Percentiles rank a stretch among this genome's conserved stretches.
phyloP scores from a whole-genome alignment of 441 rosid species.

The Erodium moschatum region DNA sequence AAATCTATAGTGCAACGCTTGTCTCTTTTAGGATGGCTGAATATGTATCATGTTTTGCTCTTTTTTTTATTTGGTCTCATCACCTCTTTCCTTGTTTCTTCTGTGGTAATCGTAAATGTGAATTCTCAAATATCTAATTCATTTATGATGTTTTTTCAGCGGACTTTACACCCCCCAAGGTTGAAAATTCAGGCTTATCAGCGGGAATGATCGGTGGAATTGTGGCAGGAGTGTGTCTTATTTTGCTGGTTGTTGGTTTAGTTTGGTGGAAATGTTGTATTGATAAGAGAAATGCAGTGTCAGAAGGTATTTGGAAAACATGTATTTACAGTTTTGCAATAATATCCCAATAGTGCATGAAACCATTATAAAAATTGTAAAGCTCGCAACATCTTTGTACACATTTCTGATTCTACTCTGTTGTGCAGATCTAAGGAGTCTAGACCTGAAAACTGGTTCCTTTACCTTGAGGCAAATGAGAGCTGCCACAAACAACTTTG shows the following conservation, averaged over 20 bases:
- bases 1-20: too few species aligned
- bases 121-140: not conserved
- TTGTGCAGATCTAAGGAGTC: slow-evolving; percentile 24
- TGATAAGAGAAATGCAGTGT: slow-evolving; percentile 29
- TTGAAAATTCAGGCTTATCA: slow-evolving; percentile 22
- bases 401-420: not conserved
- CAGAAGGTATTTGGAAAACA: slow-evolving; percentile 25
- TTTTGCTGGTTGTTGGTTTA: slow-evolving; percentile 28
- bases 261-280: slow-evolving; percentile 42
- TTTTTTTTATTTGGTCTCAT: too few species aligned
- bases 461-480: slow-evolving; percentile 34
- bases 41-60: too few species aligned
- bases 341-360: not conserved
- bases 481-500: slow-evolving; percentile 38
- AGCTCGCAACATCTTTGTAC: not conserved
- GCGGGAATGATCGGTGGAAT: slow-evolving; percentile 32
- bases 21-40: too few species aligned
- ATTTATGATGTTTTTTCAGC: slow-evolving; percentile 15
- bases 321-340: too few species aligned
- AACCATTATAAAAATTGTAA: slow-evolving; percentile 14
- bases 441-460: slow-evolving; percentile 29
- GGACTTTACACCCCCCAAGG: slow-evolving; percentile 31
- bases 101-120: not conserved
- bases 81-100: too few species aligned
- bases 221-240: slow-evolving; percentile 26